Evolutionary conservation across 768 basidiomycete species (phyloP), one percentile per base, ranked within the genome.

Genomic region (Calocybe gangraenosa): DNA sequence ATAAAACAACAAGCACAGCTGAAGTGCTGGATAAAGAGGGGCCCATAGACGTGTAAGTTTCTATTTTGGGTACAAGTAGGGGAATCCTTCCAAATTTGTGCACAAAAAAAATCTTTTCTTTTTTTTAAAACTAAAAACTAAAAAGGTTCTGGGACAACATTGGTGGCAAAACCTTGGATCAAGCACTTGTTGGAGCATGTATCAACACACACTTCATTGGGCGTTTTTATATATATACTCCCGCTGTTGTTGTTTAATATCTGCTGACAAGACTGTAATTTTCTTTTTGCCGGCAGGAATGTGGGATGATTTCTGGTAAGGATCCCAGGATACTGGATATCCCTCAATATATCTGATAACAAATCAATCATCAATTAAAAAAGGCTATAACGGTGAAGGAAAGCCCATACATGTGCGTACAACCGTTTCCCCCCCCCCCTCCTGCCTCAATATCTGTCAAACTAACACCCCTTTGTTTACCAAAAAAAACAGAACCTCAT

Each of bases 1-100:
- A 84, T 65, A 84, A 89, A 70, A 85, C 73, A 0, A 66, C 67
- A 0, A 64, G 66, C 37, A 79, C 76, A 0, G 54, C 53, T 1
- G 75, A 81, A 9, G 65, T 83, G 2, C 63, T 90, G 32, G 56
- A 58, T 48, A 70, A 70, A 46, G 72, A 86, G 51, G 83, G 82
- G 0, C 70, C 71, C 6, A 62, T 76, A 25, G 66, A 76, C 43
- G 61, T 74, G 70, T 72, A 47, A 19, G 68, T 53, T 35, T n/a
- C n/a, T n/a, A n/a, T n/a, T n/a, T n/a, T n/a, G n/a, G n/a, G n/a
- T n/a, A n/a, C n/a, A n/a, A n/a, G n/a, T n/a, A n/a, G n/a, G n/a
- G n/a, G n/a, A n/a, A n/a, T n/a, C n/a, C n/a, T n/a, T n/a, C n/a
- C n/a, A n/a, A n/a, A 68, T 53, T n/a, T 5, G n/a, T n/a, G 34